Conservation (phyloP, 2,329 filamentous ascomycete genomes). For the Aurifilum marmelostoma region DNA sequence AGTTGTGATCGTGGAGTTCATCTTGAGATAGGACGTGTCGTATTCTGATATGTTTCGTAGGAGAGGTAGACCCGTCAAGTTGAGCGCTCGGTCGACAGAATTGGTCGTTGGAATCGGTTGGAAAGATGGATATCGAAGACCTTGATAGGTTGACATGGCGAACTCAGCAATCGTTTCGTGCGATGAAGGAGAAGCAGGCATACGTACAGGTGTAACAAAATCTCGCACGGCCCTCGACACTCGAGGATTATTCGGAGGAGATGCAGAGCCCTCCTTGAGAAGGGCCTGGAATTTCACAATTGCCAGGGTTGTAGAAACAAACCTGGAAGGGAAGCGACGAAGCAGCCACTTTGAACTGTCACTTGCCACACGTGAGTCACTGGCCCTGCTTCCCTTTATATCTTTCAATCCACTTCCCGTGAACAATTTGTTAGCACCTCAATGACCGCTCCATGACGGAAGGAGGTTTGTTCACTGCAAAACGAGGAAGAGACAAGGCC, state of each 20-base stretch:
- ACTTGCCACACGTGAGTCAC: background rate
- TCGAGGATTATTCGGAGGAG: background rate
- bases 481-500: background rate
- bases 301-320: background rate
- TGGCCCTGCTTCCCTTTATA: background rate
- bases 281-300: background rate
- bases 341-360: background rate
- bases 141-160: background rate
- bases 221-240: background rate
- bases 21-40: background rate
- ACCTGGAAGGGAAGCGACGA: background rate
- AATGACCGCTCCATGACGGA: background rate
- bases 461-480: background rate
- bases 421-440: background rate
- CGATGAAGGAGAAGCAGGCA: background rate
- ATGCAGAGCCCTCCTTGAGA: background rate
- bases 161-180: background rate
- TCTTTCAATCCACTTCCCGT: background rate
- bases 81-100: background rate
- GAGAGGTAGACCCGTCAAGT: background rate
- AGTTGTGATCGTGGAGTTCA: constrained; percentile 1
- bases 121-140: background rate
- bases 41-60: background rate
- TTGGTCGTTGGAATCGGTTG: background rate
- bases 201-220: constrained; percentile 10